Evolutionary conservation across 345 rosid genomes (phyloP), one percentile per base, ranked within the genome.

Genomic region (Cardiospermum halicacabum): DNA sequence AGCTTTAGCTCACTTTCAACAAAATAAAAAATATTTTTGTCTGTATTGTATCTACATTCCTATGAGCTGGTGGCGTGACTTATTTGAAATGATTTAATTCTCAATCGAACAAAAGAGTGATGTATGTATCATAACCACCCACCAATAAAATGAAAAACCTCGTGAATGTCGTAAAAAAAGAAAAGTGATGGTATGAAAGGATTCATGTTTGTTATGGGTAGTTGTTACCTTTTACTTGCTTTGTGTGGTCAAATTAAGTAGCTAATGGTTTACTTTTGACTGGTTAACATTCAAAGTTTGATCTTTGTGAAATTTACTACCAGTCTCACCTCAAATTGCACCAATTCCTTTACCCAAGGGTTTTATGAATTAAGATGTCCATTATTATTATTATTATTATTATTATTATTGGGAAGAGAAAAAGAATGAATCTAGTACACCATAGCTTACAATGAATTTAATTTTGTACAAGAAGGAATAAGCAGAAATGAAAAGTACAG

Each of bases 401-500:
- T 34, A 34, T 34, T 34, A 34, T 34, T 34, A 9, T n/a, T n/a
- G n/a, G n/a, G n/a, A n/a, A n/a, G n/a, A n/a, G n/a, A n/a, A n/a
- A n/a, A n/a, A n/a, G n/a, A n/a, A n/a, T n/a, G n/a, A n/a, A n/a
- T n/a, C n/a, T n/a, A n/a, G n/a, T n/a, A n/a, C n/a, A n/a, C n/a
- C n/a, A n/a, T n/a, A n/a, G n/a, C n/a, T n/a, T n/a, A n/a, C n/a
- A n/a, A n/a, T n/a, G n/a, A n/a, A n/a, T n/a, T n/a, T n/a, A n/a
- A n/a, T n/a, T n/a, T n/a, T n/a, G n/a, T n/a, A n/a, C n/a, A n/a
- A n/a, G n/a, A n/a, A n/a, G n/a, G n/a, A n/a, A n/a, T n/a, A n/a
- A n/a, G n/a, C n/a, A 63, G 78, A 56, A 68, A 69, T 36, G 67
- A 39, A 49, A 77, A 70, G 30, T 31, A 30, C 32, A 25, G 32